Evolutionary conservation across 192 early-diverging fungal genomes (phyloP).

Genomic region (Coemansia sp.): DNA sequence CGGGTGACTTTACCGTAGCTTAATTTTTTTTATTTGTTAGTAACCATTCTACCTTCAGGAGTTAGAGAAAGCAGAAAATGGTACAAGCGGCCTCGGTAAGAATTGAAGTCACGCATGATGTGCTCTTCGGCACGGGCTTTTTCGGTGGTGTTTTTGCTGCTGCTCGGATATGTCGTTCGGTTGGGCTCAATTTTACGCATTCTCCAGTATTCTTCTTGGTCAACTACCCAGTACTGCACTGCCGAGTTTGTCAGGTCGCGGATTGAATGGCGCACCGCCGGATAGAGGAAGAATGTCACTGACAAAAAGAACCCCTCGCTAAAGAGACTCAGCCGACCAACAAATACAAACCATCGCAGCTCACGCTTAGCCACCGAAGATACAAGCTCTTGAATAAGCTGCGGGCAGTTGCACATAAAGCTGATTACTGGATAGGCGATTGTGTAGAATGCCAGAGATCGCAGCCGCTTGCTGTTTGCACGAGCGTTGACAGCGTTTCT

Average conservation of each 20-base stretch:
- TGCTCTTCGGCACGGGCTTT: conserved; percentile 18
- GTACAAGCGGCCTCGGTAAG: conserved; percentile 31
- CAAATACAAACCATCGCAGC: conserved; percentile 18
- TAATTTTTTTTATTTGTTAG: conserved; percentile 8
- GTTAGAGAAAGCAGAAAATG: conserved; percentile 35
- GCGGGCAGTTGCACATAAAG: conserved; percentile 44
- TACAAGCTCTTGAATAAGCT: conserved; percentile 39
- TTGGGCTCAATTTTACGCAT: conserved; percentile 18
- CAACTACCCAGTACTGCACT: conserved; percentile 50
- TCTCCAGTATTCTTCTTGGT: conserved; percentile 53
- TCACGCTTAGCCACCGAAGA: conserved; percentile 20
- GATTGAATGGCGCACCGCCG: conserved; percentile 43
- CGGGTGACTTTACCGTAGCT: conserved; percentile 25
- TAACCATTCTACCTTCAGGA: conserved; percentile 33
- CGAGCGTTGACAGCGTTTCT: conserved; percentile 46
- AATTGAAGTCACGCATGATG: conserved; percentile 36
- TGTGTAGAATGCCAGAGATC: conserved; percentile 48
- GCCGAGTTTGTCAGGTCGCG: conserved; percentile 41
- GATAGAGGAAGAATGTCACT: conserved; percentile 44
- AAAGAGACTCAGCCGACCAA: conserved; percentile 16
- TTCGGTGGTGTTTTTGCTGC: conserved; percentile 1
- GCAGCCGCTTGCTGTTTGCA: conserved; percentile 48
- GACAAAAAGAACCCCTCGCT: conserved; percentile 44
- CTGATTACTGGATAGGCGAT: conserved; percentile 48
- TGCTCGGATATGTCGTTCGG: neutral